A percentile compares a stretch with the other conserved stretches of the same genome.
Evolutionary conservation across 2,329 filamentous ascomycete species (phyloP).

Genomic region (Colletotrichum brevisporum): DNA sequence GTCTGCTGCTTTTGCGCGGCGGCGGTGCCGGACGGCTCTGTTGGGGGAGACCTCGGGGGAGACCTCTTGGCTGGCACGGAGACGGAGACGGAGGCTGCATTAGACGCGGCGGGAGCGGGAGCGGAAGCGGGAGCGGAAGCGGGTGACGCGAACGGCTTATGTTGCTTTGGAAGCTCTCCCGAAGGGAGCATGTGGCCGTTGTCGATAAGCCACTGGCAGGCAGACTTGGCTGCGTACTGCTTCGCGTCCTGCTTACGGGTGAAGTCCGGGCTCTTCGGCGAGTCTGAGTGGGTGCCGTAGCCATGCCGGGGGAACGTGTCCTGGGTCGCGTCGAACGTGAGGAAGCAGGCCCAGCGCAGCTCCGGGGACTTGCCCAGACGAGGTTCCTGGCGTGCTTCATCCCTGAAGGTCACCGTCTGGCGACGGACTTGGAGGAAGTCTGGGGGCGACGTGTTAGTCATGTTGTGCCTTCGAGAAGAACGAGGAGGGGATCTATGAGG

Average conservation of each 20-base stretch:
- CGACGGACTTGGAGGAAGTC: slow-evolving; percentile 34
- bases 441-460: background rate
- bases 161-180: slow-evolving; percentile 41
- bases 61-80: slow-evolving; percentile 17
- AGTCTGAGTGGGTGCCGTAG: slow-evolving; percentile 48
- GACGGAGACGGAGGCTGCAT: background rate
- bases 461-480: background rate
- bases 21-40: background rate
- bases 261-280: slow-evolving; percentile 28
- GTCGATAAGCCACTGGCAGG: slow-evolving; percentile 57
- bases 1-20: background rate
- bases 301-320: slow-evolving; percentile 32
- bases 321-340: slow-evolving; percentile 21
- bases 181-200: slow-evolving; percentile 47
- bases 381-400: slow-evolving; percentile 30
- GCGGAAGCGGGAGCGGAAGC: background rate
- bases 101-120: background rate
- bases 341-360: slow-evolving; percentile 36
- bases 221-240: slow-evolving; percentile 65
- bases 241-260: slow-evolving; percentile 59
- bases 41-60: background rate
- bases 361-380: slow-evolving; percentile 32
- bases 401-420: slow-evolving; percentile 26
- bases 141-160: slow-evolving; percentile 29
- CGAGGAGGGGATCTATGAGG: background rate